Conservation (phyloP, 805 yeast genomes). For the Yarrowia bubula region DNA sequence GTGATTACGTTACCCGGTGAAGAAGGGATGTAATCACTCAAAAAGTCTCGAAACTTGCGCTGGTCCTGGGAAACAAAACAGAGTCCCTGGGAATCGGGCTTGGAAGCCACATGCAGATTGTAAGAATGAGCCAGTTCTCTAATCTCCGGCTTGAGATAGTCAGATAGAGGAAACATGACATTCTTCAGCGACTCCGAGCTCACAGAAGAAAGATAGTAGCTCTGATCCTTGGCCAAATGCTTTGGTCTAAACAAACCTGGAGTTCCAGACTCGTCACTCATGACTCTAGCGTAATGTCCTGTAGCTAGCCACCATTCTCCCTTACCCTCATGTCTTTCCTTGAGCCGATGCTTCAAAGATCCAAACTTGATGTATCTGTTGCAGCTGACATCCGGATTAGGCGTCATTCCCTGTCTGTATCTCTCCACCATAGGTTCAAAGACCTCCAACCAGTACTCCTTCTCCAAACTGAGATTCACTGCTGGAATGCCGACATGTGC, state of each 20-base stretch:
- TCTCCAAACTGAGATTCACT: constrained; percentile 77
- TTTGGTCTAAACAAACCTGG: constrained; percentile 56
- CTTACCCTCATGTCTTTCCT: constrained; percentile 31
- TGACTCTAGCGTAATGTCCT: constrained; percentile 50
- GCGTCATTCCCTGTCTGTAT: constrained; percentile 75
- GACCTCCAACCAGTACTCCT: constrained; percentile 89
- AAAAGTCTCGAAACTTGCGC: constrained; percentile 62
- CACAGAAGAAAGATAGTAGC: constrained; percentile 80
- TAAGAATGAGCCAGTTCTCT: constrained; percentile 60
- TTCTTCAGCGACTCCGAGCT: constrained; percentile 46
- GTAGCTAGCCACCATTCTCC: constrained; percentile 80
- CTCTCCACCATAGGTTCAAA: constrained; percentile 85
- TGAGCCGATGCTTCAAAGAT: constrained; percentile 56
- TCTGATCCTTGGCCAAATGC: constrained; percentile 75
- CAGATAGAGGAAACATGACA: constrained; percentile 78
- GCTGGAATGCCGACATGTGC: constrained; percentile 61
- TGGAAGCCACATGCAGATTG: constrained; percentile 61
- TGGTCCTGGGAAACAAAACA: constrained; percentile 80
- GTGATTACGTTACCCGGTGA: constrained; percentile 80
- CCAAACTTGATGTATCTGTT: constrained; percentile 88
- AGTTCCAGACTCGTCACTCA: constrained; percentile 36
- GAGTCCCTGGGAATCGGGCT: constrained; percentile 91
- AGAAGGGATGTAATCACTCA: constrained; percentile 69
- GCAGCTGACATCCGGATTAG: constrained; percentile 92
- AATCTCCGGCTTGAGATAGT: constrained; percentile 69